Percentiles rank a stretch among this genome's conserved stretches.
Evolutionary conservation across 192 early-diverging fungal genomes (phyloP).

Genomic region (Allomyces arbusculus): DNA sequence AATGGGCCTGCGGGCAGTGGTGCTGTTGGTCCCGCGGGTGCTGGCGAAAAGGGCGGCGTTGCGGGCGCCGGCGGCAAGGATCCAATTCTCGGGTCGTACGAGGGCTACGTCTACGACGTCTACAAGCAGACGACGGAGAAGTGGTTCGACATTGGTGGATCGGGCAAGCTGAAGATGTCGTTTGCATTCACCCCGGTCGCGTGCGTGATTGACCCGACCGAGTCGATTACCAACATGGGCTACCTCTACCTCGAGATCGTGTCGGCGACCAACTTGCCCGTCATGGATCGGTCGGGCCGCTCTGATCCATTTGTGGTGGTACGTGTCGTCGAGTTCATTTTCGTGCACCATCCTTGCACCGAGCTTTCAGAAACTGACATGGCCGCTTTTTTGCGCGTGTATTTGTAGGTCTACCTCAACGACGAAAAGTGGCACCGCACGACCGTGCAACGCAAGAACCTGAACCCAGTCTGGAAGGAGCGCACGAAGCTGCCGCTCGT

Average conservation of each 20-base stretch:
- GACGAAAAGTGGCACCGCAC: slow-evolving; percentile 48
- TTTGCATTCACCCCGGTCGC: slow-evolving; percentile 23
- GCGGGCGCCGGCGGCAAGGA: neutral
- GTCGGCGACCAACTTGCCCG: slow-evolving; percentile 33
- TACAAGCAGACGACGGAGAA: neutral
- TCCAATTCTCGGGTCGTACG: neutral
- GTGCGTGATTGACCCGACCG: slow-evolving; percentile 14
- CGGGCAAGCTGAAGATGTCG: neutral
- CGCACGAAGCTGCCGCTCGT: neutral
- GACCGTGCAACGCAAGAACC: slow-evolving; percentile 45
- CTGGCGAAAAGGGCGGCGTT: too few species aligned
- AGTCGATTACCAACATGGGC: slow-evolving; percentile 39
- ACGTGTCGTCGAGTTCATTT: neutral
- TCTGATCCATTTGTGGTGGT: slow-evolving; percentile 56
- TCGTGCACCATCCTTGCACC: too few species aligned
- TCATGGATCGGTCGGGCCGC: slow-evolving; percentile 46
- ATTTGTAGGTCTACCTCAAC: slow-evolving; percentile 15
- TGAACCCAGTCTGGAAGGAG: slow-evolving; percentile 35
- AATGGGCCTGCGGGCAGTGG: too few species aligned
- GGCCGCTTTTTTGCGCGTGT: too few species aligned
- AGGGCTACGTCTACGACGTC: neutral
- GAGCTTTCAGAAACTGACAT: too few species aligned
- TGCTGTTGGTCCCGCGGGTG: too few species aligned
- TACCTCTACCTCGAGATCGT: slow-evolving; percentile 35
- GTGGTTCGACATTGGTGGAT: neutral